Conservation (phyloP, 1,284 basidiomycete genomes). For the Cystobasidium sp. region DNA sequence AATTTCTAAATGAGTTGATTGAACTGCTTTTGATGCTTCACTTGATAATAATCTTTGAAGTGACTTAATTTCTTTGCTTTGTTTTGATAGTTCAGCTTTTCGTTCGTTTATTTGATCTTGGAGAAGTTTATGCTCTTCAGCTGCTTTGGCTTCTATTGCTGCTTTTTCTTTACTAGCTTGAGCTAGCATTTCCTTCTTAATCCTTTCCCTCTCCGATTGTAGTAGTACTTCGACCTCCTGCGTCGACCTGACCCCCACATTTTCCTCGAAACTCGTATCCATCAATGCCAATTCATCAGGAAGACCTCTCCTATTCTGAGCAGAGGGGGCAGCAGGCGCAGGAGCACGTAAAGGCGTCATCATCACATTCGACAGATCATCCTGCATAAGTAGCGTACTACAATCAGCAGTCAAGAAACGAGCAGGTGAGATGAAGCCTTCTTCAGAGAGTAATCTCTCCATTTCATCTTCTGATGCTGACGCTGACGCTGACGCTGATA, state of each 20-base stretch:
- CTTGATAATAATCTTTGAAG: slow-evolving; percentile 10
- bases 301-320: background rate
- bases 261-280: background rate
- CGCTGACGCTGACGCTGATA: background rate
- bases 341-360: slow-evolving; percentile 9
- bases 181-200: background rate
- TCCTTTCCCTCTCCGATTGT: slow-evolving; percentile 8
- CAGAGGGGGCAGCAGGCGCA: background rate
- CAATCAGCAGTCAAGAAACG: slow-evolving; percentile 2
- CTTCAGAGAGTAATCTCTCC: slow-evolving; percentile 11
- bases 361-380: slow-evolving; percentile 21
- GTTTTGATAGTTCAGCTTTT: background rate
- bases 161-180: background rate
- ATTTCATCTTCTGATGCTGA: background rate
- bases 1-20: background rate
- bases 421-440: slow-evolving; percentile 10
- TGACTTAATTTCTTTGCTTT: background rate
- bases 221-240: background rate
- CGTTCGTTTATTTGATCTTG: background rate
- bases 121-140: background rate
- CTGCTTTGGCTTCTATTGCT: background rate
- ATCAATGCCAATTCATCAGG: background rate
- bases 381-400: slow-evolving; percentile 17
- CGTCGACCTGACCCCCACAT: background rate
- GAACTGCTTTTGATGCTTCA: background rate